Conservation (phyloP, 2,329 filamentous ascomycete species). For the Fusarium graminum region DNA sequence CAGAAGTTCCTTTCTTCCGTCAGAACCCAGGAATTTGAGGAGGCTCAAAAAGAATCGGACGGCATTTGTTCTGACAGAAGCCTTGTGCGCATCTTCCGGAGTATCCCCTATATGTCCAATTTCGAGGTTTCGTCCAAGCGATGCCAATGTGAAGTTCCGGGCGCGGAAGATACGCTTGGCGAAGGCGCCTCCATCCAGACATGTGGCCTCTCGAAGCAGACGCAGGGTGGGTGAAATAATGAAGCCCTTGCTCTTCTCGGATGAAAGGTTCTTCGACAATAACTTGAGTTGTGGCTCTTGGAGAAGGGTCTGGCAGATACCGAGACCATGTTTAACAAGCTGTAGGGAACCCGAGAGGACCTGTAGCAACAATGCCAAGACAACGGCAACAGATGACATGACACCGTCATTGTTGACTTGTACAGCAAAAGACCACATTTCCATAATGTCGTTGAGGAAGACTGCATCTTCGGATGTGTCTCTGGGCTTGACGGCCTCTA, state of each 20-base stretch:
- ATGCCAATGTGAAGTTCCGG: conserved; percentile 82
- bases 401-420: conserved; percentile 84
- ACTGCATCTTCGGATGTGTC: conserved; percentile 63
- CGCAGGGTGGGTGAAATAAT: conserved; percentile 90
- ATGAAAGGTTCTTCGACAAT: conserved; percentile 81
- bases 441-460: conserved; percentile 83
- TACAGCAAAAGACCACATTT: conserved; percentile 87
- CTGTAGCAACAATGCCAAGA: conserved; percentile 84
- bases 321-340: conserved; percentile 79
- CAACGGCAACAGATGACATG: conserved; percentile 82
- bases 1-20: conserved; percentile 85
- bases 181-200: conserved; percentile 85
- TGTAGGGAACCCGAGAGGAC: conserved; percentile 80
- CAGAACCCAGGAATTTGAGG: conserved; percentile 80
- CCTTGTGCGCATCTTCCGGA: conserved; percentile 74
- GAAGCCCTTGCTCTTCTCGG: conserved; percentile 85
- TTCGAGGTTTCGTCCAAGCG: conserved; percentile 83
- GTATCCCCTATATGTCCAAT: conserved; percentile 70
- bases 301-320: conserved; percentile 84
- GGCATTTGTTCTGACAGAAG: conserved; percentile 86
- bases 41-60: conserved; percentile 84
- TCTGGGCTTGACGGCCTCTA: conserved; percentile 67
- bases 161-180: conserved; percentile 83
- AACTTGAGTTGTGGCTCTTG: conserved; percentile 85
- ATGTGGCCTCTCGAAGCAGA: conserved; percentile 85